Conservation (phyloP, 2,329 filamentous ascomycete species). For the Cordyceps cicadae region DNA sequence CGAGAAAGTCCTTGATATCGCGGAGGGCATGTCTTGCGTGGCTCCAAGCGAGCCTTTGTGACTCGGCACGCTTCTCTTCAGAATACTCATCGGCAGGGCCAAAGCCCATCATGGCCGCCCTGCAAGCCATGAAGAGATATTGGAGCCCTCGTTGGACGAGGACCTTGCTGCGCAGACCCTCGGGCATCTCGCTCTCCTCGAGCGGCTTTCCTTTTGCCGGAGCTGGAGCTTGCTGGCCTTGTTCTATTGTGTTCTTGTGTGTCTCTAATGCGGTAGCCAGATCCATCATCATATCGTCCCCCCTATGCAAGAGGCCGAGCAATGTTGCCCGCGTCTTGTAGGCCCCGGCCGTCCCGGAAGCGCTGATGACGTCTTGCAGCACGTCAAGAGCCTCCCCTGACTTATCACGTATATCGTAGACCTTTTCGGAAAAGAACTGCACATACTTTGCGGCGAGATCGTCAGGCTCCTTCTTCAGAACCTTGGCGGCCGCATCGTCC, state of each 20-base stretch:
- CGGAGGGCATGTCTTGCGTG: constrained; percentile 69
- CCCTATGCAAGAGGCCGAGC: background rate
- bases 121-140: constrained; percentile 63
- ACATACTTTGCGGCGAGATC: constrained; percentile 75
- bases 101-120: constrained; percentile 37
- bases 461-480: constrained; percentile 59
- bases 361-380: constrained; percentile 54
- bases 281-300: background rate
- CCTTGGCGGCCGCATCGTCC: constrained; percentile 66
- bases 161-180: constrained; percentile 64
- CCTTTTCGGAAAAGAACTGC: constrained; percentile 91
- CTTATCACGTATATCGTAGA: constrained; percentile 54
- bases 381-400: constrained; percentile 58
- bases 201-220: background rate
- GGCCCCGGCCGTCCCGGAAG: constrained; percentile 16
- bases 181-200: constrained; percentile 51
- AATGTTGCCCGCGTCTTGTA: background rate
- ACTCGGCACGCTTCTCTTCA: constrained; percentile 18
- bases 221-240: too few species aligned
- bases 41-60: constrained; percentile 59
- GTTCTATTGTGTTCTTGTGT: background rate
- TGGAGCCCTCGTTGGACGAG: constrained; percentile 65
- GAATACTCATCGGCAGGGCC: background rate
- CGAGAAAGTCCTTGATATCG: constrained; percentile 66
- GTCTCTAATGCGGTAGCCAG: background rate